Evolutionary conservation across 176 grass and related monocot species (phyloP), one percentile per base, ranked within the genome.

Genomic region (Stipa capillata): DNA sequence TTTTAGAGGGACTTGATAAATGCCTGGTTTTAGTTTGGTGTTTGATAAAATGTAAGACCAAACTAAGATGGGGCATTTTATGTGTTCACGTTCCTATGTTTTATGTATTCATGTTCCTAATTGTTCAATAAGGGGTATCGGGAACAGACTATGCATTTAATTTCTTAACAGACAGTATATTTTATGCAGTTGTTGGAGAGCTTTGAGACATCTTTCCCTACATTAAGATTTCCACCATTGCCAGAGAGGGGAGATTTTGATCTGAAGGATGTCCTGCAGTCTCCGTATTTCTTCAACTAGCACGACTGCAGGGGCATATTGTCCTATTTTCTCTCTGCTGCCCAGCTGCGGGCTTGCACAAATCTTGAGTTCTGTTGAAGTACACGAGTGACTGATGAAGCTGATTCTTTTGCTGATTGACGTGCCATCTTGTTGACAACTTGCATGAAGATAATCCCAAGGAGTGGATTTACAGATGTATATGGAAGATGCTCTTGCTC

Each of bases 251-350:
- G 92, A 36, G 83, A 98, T 83, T 98, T 98, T 68, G 43, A 98
- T 69, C 71, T 98, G 74, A 93, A 86, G 87, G 87, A 93, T 85
- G 96, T 94, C 48, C 80, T 94, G 17, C 63, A 85, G 45, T 94
- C 96, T 43, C 70, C 80, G 1, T 98, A 94, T 87, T 98, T 94
- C 67, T 98, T 98, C 90, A 98, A 98, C 80, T 98, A 86, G 80
- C 31, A 59, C 17, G 54, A 39, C 60, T 41, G 9, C 37, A 27
- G 14, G 34, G 13, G 32, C 28, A 45, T 45, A 84, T 69, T 28
- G 65, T 66, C 20, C 69, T 56, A 50, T 14, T 50, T 28, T 27
- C 21, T 41, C 39, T 48, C 15, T 63, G 41, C 69, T 69, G 52
- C 20, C 52, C 21, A 36, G 17, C 29, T 64, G 73, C 13, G 9